These are phyloP conservation scores for Ilyonectria robusta DNA, from an alignment of 2,329 filamentous ascomycete genomes.

Conservation along the genomic window DNA sequence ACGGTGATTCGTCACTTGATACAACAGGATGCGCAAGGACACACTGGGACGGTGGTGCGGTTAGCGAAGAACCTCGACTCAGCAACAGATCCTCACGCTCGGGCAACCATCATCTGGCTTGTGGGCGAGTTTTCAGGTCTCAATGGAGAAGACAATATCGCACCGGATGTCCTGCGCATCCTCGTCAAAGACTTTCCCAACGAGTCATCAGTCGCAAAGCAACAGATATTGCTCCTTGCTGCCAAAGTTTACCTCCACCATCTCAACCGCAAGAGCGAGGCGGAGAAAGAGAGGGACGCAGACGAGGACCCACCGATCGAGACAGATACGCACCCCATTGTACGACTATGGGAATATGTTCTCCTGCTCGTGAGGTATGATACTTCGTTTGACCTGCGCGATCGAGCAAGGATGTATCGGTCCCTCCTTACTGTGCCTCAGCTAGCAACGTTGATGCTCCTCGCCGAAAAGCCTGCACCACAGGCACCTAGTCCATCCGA, in stretches of 20 bases:
- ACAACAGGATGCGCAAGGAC: slow-evolving; percentile 86
- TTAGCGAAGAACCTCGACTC: slow-evolving; percentile 93
- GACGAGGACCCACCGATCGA: slow-evolving; percentile 52
- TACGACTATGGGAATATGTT: slow-evolving; percentile 86
- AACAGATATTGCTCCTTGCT: slow-evolving; percentile 91
- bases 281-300: slow-evolving; percentile 52
- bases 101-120: slow-evolving; percentile 97
- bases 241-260: slow-evolving; percentile 98
- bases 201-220: slow-evolving; percentile 88
- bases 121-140: slow-evolving; percentile 93
- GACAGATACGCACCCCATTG: slow-evolving; percentile 73
- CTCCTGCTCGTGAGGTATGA: slow-evolving; percentile 92
- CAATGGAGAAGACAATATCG: slow-evolving; percentile 88
- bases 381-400: slow-evolving; percentile 93
- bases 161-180: slow-evolving; percentile 91
- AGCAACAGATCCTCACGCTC: slow-evolving; percentile 87
- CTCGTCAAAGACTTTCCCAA: slow-evolving; percentile 86
- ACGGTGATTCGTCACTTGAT: slow-evolving; percentile 97
- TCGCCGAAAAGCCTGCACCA: slow-evolving; percentile 94
- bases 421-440: slow-evolving; percentile 87
- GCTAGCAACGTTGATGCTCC: slow-evolving; percentile 88
- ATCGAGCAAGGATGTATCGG: slow-evolving; percentile 90
- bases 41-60: slow-evolving; percentile 87
- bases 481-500: slow-evolving; percentile 92
- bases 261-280: slow-evolving; percentile 74